phyloP scores from a whole-genome alignment of 1,139 yeast genomes.

The Saccharomyces pastorianus region DNA sequence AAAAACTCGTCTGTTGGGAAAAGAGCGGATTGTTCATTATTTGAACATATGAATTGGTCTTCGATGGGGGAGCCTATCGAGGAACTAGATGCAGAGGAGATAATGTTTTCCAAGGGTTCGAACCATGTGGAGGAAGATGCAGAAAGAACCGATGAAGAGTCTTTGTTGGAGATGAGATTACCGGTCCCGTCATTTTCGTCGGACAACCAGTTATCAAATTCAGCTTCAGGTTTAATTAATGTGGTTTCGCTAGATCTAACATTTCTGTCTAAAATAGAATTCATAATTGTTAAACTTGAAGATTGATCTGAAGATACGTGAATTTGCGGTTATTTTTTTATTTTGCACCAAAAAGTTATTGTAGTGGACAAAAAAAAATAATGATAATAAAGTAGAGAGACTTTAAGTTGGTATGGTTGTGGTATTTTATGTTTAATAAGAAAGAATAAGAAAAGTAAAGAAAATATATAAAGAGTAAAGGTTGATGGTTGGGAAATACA shows the following conservation, averaged over 20 bases:
- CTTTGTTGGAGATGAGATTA: background rate
- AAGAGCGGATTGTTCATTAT: slow-evolving; percentile 1
- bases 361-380: background rate
- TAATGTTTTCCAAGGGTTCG: slow-evolving; percentile 22
- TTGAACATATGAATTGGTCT: background rate
- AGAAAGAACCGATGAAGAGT: slow-evolving; percentile 2
- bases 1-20: slow-evolving; percentile 5
- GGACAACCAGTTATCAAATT: background rate
- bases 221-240: background rate
- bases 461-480: background rate
- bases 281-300: background rate
- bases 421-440: background rate
- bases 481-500: background rate
- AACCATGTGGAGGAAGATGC: slow-evolving; percentile 21
- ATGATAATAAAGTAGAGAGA: background rate
- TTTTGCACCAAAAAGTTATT: background rate
- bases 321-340: background rate
- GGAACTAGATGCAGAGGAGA: slow-evolving; percentile 23
- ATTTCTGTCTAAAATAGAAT: background rate
- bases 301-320: background rate
- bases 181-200: background rate
- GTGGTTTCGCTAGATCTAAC: background rate
- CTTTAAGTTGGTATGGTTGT: background rate
- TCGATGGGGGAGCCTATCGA: slow-evolving; percentile 25
- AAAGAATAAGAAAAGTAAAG: background rate